Evolutionary conservation across 345 rosid genomes (phyloP), one percentile per base, ranked within the genome.

Genomic region (Tarenaya hassleriana): DNA sequence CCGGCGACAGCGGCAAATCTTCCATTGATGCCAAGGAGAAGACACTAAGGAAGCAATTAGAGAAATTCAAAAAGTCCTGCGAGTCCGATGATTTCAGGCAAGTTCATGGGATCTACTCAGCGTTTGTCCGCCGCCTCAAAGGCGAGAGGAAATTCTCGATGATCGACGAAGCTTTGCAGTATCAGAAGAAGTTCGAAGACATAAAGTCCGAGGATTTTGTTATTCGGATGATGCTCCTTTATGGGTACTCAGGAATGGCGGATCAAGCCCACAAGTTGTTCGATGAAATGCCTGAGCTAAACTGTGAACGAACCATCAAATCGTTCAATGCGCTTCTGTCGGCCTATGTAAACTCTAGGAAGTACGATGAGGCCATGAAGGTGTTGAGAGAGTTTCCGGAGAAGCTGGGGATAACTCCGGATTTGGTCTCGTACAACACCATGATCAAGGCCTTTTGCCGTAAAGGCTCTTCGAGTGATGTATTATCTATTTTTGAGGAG

Each of bases 261-360:
- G 80, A 81, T 10, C 50, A 75, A 38, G 94, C 95, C 0, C 73
- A 70, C 61, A 80, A 76, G 56, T 19, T 85, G 92, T 85, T 85
- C 76, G 87, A 88, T 16, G 88, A 88, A 79, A 82, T 85, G 92
- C 92, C 85, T 6, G 60, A 68, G 33, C 34, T 80, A 10, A 76
- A 69, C 15, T 79, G 91, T 45, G 65, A 63, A 1, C 81, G 78
- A 8, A 80, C 95, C 1, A 73, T 62, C 14, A 62, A 62, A 62
- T 85, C 95, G 0, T 75, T 79, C 52, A 89, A 89, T 53, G 76
- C 85, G 4, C 76, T 85, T 4, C 39, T 89, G 34, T 65, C 83
- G 1, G 83, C 92, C 0, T 77, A 64, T 56, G 52, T 79, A 10
- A 62, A 76, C 32, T 57, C 87, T 0, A 72, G 74, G 42, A 74